Evolutionary conservation across 768 basidiomycete species (phyloP).

Genomic region (Suillus sp.): DNA sequence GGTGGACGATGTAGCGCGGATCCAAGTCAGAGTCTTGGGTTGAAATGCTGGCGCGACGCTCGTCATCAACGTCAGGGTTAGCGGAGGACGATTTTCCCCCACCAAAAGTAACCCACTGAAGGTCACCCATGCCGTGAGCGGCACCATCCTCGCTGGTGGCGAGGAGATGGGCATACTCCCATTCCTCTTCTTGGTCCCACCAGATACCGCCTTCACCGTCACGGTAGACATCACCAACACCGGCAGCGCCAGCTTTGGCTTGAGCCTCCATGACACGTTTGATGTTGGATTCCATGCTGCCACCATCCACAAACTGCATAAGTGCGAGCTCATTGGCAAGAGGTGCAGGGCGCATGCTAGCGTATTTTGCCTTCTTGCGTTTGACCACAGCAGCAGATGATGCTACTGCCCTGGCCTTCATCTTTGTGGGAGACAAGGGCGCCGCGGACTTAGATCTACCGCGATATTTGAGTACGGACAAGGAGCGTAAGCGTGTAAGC

Average conservation of each 20-base stretch:
- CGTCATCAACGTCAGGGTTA: slow-evolving; percentile 23
- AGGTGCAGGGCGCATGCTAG: slow-evolving; percentile 43
- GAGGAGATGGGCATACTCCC: slow-evolving; percentile 68
- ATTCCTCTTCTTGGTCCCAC: slow-evolving; percentile 72
- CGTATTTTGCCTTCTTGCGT: slow-evolving; percentile 56
- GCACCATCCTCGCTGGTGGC: slow-evolving; percentile 36
- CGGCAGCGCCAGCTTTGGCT: slow-evolving; percentile 43
- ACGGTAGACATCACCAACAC: slow-evolving; percentile 55
- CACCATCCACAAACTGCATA: slow-evolving; percentile 71
- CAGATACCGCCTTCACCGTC: slow-evolving; percentile 66
- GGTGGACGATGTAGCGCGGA: slow-evolving; percentile 48
- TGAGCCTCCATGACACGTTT: slow-evolving; percentile 56
- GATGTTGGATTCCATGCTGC: slow-evolving; percentile 54
- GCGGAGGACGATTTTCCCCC: slow-evolving; percentile 25
- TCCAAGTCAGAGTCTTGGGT: slow-evolving; percentile 58
- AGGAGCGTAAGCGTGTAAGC: slow-evolving; percentile 52
- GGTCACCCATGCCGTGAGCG: slow-evolving; percentile 31
- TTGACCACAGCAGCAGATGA: slow-evolving; percentile 40
- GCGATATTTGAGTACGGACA: slow-evolving; percentile 48
- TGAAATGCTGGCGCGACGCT: slow-evolving; percentile 49
- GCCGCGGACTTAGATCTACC: slow-evolving; percentile 39
- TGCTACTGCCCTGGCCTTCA: slow-evolving; percentile 20
- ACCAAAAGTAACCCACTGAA: slow-evolving; percentile 48
- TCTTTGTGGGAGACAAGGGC: slow-evolving; percentile 30
- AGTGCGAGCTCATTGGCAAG: slow-evolving; percentile 67